A percentile compares a stretch with the other conserved stretches of the same genome.
Conservation (phyloP, 2,329 filamentous ascomycete genomes). For the Pleomassaria siparia region DNA sequence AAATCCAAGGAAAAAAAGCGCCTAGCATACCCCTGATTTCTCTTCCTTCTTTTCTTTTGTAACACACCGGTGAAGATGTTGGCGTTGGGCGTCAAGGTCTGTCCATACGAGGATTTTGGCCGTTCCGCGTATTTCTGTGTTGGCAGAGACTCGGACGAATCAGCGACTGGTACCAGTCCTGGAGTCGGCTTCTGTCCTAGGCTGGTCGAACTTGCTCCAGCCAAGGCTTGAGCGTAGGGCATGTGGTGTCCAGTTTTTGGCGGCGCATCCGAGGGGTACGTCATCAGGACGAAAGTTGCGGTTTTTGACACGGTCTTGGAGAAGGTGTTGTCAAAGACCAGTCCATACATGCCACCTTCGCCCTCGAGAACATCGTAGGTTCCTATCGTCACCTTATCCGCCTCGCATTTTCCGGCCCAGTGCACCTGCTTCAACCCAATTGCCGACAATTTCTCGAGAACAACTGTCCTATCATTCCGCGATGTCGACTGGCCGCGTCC, state of each 20-base stretch:
- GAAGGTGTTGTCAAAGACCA: slow-evolving; percentile 99
- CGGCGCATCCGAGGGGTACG: slow-evolving; percentile 80
- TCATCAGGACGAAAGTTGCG: slow-evolving; percentile 90
- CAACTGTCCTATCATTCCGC: slow-evolving; percentile 70
- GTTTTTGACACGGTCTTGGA: slow-evolving; percentile 90
- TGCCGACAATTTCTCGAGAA: slow-evolving; percentile 64
- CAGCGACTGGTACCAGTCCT: slow-evolving; percentile 44
- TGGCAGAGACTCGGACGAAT: slow-evolving; percentile 55
- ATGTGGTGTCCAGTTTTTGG: slow-evolving; percentile 74
- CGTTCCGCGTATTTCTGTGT: slow-evolving; percentile 43
- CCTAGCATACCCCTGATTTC: slow-evolving; percentile 88
- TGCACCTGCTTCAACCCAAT: slow-evolving; percentile 64
- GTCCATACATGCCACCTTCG: slow-evolving; percentile 88
- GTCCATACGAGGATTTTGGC: slow-evolving; percentile 41
- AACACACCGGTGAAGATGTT: slow-evolving; percentile 82
- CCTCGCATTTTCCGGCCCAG: slow-evolving; percentile 95
- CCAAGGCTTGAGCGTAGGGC: slow-evolving; percentile 59
- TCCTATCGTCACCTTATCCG: slow-evolving; percentile 90
- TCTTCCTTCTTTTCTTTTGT: slow-evolving; percentile 88
- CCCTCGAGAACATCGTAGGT: slow-evolving; percentile 75
- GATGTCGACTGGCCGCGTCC: slow-evolving; percentile 54
- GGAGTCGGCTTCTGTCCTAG: slow-evolving; percentile 43
- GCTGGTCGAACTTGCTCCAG: slow-evolving; percentile 47
- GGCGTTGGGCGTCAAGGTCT: slow-evolving; percentile 20
- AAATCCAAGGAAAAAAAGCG: slow-evolving; percentile 97